Conservation (phyloP, 345 rosid species). For the Syzygium oleosum region DNA sequence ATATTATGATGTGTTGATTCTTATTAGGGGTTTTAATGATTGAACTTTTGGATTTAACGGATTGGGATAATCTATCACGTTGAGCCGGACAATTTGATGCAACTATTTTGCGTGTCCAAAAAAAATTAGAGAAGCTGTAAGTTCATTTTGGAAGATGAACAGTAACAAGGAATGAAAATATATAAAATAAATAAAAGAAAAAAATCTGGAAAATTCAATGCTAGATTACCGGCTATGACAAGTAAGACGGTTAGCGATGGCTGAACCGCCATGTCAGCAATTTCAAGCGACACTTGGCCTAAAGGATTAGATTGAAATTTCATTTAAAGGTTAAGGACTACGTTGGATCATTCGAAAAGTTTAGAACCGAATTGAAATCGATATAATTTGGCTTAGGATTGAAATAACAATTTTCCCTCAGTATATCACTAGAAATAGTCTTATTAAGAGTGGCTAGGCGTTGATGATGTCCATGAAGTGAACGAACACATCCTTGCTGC, state of each 20-base stretch:
- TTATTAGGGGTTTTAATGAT: not conserved
- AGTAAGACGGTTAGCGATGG: not conserved
- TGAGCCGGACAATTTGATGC: slow-evolving; percentile 66
- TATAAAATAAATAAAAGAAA: too few species aligned
- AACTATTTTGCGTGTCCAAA: slow-evolving; percentile 19
- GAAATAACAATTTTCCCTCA: too few species aligned
- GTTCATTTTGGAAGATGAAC: slow-evolving; percentile 1
- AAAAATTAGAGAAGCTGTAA: slow-evolving; percentile 62
- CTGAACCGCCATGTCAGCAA: fast-evolving
- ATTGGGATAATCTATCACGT: slow-evolving; percentile 54
- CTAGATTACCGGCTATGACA: not conserved
- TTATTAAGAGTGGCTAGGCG: too few species aligned
- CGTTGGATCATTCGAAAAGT: not conserved
- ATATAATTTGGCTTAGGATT: too few species aligned
- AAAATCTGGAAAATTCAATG: too few species aligned
- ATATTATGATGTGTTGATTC: too few species aligned
- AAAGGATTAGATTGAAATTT: too few species aligned
- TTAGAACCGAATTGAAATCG: too few species aligned
- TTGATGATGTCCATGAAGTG: too few species aligned
- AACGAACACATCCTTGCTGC: too few species aligned
- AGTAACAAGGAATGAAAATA: not conserved
- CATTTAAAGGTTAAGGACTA: too few species aligned
- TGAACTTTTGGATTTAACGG: slow-evolving; percentile 18
- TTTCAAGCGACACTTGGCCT: fast-evolving
- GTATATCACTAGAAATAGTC: too few species aligned